Evolutionary conservation across 306 rosid species (phyloP).

Genomic region (Calophaca sinica): DNA sequence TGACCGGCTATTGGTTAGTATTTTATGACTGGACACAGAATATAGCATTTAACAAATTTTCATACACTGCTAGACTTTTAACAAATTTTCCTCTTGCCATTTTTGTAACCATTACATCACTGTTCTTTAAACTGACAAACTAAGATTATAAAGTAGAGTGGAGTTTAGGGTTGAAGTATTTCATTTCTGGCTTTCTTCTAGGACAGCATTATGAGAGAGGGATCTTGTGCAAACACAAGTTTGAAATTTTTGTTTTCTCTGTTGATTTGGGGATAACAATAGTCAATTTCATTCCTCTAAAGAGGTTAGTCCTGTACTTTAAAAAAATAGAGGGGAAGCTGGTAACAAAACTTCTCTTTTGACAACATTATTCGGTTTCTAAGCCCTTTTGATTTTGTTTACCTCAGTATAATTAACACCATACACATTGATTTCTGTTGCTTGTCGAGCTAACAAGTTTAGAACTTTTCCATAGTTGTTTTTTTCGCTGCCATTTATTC

Average conservation of each 20-base stretch:
- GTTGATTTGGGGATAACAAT: conserved; percentile 2
- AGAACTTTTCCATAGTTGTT: conserved; percentile 12
- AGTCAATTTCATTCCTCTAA: conserved; percentile 16
- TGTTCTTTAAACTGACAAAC: conserved; percentile 16
- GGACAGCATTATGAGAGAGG: conserved; percentile 17
- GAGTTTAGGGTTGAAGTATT: conserved; percentile 19
- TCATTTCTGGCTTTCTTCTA: conserved; percentile 31
- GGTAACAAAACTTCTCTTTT: conserved; percentile 10
- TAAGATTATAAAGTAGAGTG: conserved; percentile 30
- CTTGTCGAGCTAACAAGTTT: not conserved
- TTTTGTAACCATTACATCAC: conserved; percentile 4
- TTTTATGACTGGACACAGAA: conserved; percentile 21
- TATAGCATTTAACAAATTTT: not conserved
- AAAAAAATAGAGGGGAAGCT: not conserved
- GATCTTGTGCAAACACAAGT: conserved; percentile 7
- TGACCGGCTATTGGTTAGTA: conserved; percentile 84
- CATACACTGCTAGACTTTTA: not conserved
- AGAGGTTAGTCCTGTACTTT: conserved; percentile 6
- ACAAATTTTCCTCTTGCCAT: conserved; percentile 6
- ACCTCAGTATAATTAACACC: not conserved
- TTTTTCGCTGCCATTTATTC: not conserved
- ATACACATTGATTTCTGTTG: no score
- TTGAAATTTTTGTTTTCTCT: not conserved
- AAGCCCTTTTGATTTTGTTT: conserved; percentile 8
- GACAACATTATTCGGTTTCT: conserved; percentile 5